Base-by-base conservation (phyloP, 768 basidiomycete genomes). In the Lanmaoa pseudosensibilis region DNA sequence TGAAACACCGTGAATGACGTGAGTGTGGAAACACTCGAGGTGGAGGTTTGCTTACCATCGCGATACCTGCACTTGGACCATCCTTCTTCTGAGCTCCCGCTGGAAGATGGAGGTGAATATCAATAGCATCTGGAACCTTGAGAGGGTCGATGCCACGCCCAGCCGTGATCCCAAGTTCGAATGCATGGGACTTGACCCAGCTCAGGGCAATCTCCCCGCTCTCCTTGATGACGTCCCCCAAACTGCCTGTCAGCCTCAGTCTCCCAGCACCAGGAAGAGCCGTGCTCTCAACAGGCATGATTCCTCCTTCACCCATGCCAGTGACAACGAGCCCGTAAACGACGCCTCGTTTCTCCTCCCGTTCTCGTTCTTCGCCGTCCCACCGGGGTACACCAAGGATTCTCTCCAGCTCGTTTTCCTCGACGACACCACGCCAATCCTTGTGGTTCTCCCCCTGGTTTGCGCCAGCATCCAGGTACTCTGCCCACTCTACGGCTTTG, bases 51-150 rank as follows among this genome's bases (percentile, higher is more conserved):
- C 77, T 55, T 58, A 92, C 90, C 84, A 95, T 93, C 1, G 91
- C 90, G 23, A 95, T 79, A 2, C 94, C 94, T 0, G 93, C 94
- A 65, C 89, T 92, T 0, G 94, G 93, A 0, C 94, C 94, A 65
- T 96, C 94, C 75, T 96, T 97, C 80, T 87, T 92, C 71, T 94
- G 89, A 2, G 92, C 90, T 0, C 94, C 95, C 1, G 90, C 82
- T 1, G 94, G 95, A 10, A 96, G 76, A 67, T 97, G 94, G 16
- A 94, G 74, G 64, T 98, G 94, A 11, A 98, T 75, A 66, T 98
- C 93, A 45, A 94, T 82, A 21, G 78, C 72, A 50, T 88, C 81
- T 0, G 85, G 86, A 9, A 84, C 78, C 65, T 88, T 87, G 60
- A 96, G 74, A 16, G 90, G 87, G 64, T 93, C 90, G 36, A 88